Base-by-base conservation (phyloP, 2,329 filamentous ascomycete genomes). In the Fusarium sp. region DNA sequence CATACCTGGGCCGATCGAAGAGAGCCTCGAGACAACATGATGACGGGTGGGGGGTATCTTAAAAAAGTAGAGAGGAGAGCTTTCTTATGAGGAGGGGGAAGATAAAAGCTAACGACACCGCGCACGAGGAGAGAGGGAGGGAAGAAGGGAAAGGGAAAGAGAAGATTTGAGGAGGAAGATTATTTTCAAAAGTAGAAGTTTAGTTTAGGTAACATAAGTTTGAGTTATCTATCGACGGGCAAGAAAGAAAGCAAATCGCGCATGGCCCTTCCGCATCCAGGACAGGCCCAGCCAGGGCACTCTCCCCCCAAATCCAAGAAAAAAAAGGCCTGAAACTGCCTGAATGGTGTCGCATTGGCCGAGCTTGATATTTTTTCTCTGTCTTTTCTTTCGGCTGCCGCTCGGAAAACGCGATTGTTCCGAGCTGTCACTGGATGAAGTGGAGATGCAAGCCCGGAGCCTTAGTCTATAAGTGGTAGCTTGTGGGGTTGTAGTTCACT, bases 21-120 rank as follows among this genome's bases (percentile, higher is more conserved):
- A 76, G 86, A 85, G 80, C 83, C 84, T 80, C 85, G 85, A 78
- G 86, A 88, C 80, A 89, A 77, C 86, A 89, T 89, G 70, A 75
- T 85, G 78, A 65, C 66, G 36, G 30, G 55, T 46, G 46, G 56
- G 56, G 58, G 57, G 56, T 54, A 61, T 59, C 55, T 63, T 40
- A 7, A 30, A 59, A 38, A 52, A 36, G 57, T 56, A 69, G 62
- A 72, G 62, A 46, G 57, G 70, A 67, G 66, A 72, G 62, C 56
- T 46, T 66, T 65, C 52, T 62, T 46, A 44, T 51, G 49, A 57
- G 33, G 42, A 36, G 55, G 33, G 42, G 41, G 53, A 18, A 59
- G 45, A 57, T 36, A 44, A 47, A 58, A 51, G 46, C 53, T 37
- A 46, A 52, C 65, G 50, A 45, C 58, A 57, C 54, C 47, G 46